Percentiles rank a stretch among this genome's conserved stretches.
These are phyloP conservation scores for Triglochin maritima DNA, from an alignment of 106 monocot genomes.

Conservation along the genomic window DNA sequence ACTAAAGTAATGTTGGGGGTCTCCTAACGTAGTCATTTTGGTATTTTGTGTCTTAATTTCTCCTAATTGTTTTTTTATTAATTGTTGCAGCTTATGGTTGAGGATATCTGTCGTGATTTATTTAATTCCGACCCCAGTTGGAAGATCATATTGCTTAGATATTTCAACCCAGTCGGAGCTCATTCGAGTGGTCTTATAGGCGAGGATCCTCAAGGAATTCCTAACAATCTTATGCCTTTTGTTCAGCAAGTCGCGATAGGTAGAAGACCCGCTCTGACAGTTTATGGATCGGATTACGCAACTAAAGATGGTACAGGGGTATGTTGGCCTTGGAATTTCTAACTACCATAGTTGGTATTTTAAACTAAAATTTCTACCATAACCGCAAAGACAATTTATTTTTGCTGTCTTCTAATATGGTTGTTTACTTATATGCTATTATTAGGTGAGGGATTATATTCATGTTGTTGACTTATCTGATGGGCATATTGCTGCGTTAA, in stretches of 20 bases:
- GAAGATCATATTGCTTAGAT: constrained; percentile 83
- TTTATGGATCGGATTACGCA: constrained; percentile 76
- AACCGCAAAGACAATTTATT: not conserved
- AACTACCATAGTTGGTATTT: not conserved
- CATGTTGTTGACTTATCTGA: constrained; percentile 90
- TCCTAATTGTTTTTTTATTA: not conserved
- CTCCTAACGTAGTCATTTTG: not conserved
- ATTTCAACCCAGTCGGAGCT: constrained; percentile 95
- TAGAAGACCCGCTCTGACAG: constrained; percentile 62
- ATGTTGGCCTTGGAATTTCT: constrained; percentile 6
- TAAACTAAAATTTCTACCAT: too few relatives aligned
- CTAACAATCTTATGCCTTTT: constrained; percentile 96
- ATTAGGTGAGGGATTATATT: constrained; percentile 90
- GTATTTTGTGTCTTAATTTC: not conserved
- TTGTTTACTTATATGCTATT: too few relatives aligned
- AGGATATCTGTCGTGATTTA: constrained; percentile 86
- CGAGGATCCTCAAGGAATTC: constrained; percentile 90
- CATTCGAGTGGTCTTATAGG: constrained; percentile 87
- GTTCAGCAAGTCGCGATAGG: constrained; percentile 93
- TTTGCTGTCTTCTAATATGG: too few relatives aligned
- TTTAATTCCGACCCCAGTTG: constrained; percentile 50
- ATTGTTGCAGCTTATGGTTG: constrained; percentile 64
- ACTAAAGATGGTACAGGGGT: constrained; percentile 96
- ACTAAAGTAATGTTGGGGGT: constrained; percentile 29
- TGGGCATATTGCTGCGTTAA: constrained; percentile 73